A percentile compares a stretch with the other conserved stretches of the same genome.
These are phyloP conservation scores for Flaveria brownii DNA, from an alignment of 129 eudicot genomes.

Conservation along the genomic window DNA sequence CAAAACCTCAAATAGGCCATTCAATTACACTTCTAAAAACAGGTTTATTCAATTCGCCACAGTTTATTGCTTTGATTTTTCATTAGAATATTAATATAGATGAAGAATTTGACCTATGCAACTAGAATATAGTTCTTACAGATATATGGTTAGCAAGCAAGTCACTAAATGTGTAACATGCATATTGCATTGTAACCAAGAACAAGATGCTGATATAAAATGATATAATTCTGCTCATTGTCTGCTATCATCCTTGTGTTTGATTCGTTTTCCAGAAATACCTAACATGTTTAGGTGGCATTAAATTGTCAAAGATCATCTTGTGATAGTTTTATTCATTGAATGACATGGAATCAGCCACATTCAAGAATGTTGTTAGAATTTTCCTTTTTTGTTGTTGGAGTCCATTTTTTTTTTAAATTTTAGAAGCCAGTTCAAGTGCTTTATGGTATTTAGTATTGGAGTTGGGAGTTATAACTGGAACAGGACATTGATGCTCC, in stretches of 20 bases:
- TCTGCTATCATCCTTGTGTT: constrained; percentile 2
- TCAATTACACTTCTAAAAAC: neutral
- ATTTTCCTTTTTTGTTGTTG: neutral
- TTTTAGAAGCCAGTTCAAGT: neutral
- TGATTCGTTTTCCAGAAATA: neutral
- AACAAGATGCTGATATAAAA: neutral
- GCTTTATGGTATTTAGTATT: neutral
- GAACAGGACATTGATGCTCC: neutral
- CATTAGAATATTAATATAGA: constrained; percentile 2
- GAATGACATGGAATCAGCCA: neutral
- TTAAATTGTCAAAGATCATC: constrained; percentile 2
- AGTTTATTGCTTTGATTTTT: constrained; percentile 13
- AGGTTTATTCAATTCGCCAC: constrained; percentile 5
- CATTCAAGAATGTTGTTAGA: neutral
- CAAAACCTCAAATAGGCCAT: neutral
- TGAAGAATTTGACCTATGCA: constrained; percentile 7
- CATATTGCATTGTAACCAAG: constrained; percentile 4
- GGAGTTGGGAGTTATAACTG: neutral
- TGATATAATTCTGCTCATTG: constrained; percentile 3
- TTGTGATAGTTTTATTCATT: neutral
- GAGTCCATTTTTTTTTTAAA: neutral
- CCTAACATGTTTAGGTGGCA: neutral
- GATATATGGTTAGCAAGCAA: neutral
- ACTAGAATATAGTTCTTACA: constrained; percentile 7
- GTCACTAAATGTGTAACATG: constrained; percentile 3